Percentiles rank a stretch among this genome's conserved stretches.
phyloP scores from a whole-genome alignment of 2,329 filamentous ascomycete genomes.

The Aspergillus chevalieri region DNA sequence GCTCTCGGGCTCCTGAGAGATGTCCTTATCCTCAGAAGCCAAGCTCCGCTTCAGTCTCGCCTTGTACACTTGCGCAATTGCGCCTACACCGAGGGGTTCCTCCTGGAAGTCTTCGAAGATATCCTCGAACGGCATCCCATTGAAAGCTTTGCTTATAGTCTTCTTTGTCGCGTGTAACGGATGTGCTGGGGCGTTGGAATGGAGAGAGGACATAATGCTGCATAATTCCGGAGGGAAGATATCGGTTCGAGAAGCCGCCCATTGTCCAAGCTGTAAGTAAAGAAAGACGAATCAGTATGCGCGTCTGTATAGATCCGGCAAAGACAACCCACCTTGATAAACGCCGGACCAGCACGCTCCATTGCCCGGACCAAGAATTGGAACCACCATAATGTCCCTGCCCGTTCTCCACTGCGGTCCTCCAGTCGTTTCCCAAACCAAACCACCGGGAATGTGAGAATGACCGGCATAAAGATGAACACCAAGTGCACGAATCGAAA shows the following conservation, averaged over 20 bases:
- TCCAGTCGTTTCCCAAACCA: slow-evolving; percentile 66
- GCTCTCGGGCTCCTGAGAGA: slow-evolving; percentile 48
- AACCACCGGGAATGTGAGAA: slow-evolving; percentile 69
- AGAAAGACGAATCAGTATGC: slow-evolving; percentile 1
- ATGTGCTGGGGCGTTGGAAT: slow-evolving; percentile 91
- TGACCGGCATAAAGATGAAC: slow-evolving; percentile 84
- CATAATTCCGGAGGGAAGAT: slow-evolving; percentile 95
- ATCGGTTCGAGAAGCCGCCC: slow-evolving; percentile 92
- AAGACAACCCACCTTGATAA: slow-evolving; percentile 71
- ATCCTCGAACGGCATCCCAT: slow-evolving; percentile 70
- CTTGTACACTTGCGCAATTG: slow-evolving; percentile 96
- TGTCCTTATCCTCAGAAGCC: slow-evolving; percentile 55
- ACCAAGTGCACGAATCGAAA: slow-evolving; percentile 82
- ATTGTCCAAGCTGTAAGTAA: slow-evolving; percentile 71
- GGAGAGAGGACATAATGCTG: slow-evolving; percentile 84
- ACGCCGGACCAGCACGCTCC: slow-evolving; percentile 89
- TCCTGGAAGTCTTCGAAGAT: slow-evolving; percentile 97
- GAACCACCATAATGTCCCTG: slow-evolving; percentile 92
- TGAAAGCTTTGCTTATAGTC: slow-evolving; percentile 76
- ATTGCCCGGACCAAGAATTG: slow-evolving; percentile 77
- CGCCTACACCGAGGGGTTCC: slow-evolving; percentile 81
- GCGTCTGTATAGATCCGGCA: background rate
- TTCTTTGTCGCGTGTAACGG: slow-evolving; percentile 71
- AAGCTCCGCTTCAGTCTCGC: slow-evolving; percentile 81
- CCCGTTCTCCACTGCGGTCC: slow-evolving; percentile 65